Conservation (phyloP, 305 asterid genomes). For the Lippia alba region DNA sequence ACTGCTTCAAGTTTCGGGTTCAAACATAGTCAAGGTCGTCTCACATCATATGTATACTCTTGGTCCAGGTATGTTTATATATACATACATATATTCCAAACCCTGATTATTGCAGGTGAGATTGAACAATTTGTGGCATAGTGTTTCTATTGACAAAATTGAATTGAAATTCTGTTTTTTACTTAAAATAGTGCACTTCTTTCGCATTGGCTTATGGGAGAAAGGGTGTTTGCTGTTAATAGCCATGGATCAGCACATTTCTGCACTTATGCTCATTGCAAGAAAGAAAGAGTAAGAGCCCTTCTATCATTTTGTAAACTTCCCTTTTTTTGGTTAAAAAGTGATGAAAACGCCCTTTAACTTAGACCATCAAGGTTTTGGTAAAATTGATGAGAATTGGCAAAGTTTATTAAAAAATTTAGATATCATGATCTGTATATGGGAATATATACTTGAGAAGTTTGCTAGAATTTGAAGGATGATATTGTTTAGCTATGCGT, state of each 20-base stretch:
- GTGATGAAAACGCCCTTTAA: neutral
- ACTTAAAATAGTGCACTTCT: conserved; percentile 68
- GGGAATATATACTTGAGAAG: too few species aligned
- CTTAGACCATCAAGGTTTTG: neutral
- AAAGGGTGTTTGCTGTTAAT: conserved; percentile 65
- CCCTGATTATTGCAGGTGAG: too few species aligned
- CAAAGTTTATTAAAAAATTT: too few species aligned
- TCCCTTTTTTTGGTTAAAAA: neutral
- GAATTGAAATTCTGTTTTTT: conserved; percentile 9
- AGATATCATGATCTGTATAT: too few species aligned
- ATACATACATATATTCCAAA: too few species aligned
- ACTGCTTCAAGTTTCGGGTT: conserved; percentile 77
- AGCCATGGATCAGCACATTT: conserved; percentile 56
- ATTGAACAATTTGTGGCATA: too few species aligned
- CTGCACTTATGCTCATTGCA: conserved; percentile 86
- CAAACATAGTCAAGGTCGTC: conserved; percentile 54
- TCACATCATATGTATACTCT: conserved; percentile 87
- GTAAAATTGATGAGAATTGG: neutral
- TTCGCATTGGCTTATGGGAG: conserved; percentile 95
- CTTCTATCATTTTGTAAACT: neutral
- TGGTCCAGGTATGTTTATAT: conserved; percentile 69
- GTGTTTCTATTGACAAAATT: too few species aligned
- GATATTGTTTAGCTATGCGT: neutral
- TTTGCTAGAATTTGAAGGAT: too few species aligned
- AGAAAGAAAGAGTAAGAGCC: conserved; percentile 76